These are phyloP conservation scores for Rosa persica DNA, from an alignment of 306 rosid species.

Conservation along the genomic window DNA sequence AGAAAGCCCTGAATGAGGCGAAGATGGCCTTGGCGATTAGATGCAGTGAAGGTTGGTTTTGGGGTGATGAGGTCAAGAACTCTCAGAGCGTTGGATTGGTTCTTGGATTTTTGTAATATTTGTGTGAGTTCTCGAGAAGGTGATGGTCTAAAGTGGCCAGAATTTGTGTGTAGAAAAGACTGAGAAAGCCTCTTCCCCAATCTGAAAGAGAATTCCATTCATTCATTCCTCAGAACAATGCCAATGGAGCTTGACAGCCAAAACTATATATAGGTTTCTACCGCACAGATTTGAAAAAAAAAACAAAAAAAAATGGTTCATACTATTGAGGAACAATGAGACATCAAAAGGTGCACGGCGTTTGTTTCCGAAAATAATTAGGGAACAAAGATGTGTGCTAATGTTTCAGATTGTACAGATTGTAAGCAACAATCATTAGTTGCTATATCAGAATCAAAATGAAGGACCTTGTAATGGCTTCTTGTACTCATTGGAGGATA, in stretches of 20 bases:
- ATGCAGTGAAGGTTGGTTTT: constrained; percentile 22
- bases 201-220: constrained; percentile 14
- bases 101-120: constrained; percentile 18
- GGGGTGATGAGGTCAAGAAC: constrained; percentile 53
- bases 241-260: not conserved
- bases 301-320: not conserved
- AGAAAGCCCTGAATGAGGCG: constrained; percentile 56
- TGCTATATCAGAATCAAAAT: not conserved
- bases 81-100: constrained; percentile 40
- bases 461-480: not conserved
- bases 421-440: not conserved
- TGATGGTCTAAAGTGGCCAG: constrained; percentile 27
- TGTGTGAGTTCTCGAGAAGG: constrained; percentile 31
- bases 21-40: constrained; percentile 50
- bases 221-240: not conserved
- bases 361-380: not conserved
- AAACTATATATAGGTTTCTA: not conserved
- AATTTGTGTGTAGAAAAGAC: constrained; percentile 2
- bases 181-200: constrained; percentile 8
- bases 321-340: not conserved
- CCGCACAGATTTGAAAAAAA: not conserved
- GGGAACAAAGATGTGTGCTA: not conserved
- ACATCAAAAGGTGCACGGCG: too few relatives aligned
- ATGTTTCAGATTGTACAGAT: not conserved
- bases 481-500: not conserved